These are phyloP conservation scores for Myxozyma neglecta DNA, from an alignment of 805 yeast genomes.

Conservation along the genomic window DNA sequence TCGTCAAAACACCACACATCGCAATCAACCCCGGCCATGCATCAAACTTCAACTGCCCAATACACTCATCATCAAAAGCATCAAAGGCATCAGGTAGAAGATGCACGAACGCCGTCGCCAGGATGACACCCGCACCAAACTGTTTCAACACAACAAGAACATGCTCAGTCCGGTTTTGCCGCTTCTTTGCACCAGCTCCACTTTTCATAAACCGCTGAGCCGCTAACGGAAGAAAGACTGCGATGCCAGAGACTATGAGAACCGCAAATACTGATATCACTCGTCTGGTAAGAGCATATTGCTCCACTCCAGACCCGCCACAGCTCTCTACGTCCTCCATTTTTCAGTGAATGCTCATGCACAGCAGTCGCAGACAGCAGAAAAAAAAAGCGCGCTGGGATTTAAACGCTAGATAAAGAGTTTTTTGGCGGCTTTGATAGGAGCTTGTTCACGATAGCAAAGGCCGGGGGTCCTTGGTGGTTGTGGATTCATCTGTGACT, in stretches of 20 bases:
- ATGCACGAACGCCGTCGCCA: constrained; percentile 80
- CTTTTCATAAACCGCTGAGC: constrained; percentile 8
- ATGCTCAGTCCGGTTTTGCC: constrained; percentile 9
- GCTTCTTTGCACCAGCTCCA: background rate
- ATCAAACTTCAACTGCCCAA: constrained; percentile 59
- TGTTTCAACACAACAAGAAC: constrained; percentile 56
- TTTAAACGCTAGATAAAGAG: too few species aligned
- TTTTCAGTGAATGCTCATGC: background rate
- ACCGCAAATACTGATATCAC: constrained; percentile 30
- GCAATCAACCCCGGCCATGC: constrained; percentile 56
- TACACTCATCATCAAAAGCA: constrained; percentile 55
- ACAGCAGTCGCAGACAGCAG: background rate
- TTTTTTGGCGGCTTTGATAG: too few species aligned
- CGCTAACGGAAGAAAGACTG: constrained; percentile 28
- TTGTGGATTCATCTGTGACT: background rate
- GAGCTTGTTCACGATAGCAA: too few species aligned
- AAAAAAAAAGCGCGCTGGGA: background rate
- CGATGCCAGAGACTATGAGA: constrained; percentile 26
- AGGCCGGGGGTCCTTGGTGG: background rate
- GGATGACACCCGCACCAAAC: constrained; percentile 82
- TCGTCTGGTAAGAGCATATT: constrained; percentile 23
- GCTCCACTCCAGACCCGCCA: background rate
- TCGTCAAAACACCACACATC: constrained; percentile 49
- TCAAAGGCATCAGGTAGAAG: constrained; percentile 68
- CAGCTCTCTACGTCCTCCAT: constrained; percentile 3